These are phyloP conservation scores for Corrigiola litoralis DNA, from an alignment of 179 eudicot species.

Conservation along the genomic window DNA sequence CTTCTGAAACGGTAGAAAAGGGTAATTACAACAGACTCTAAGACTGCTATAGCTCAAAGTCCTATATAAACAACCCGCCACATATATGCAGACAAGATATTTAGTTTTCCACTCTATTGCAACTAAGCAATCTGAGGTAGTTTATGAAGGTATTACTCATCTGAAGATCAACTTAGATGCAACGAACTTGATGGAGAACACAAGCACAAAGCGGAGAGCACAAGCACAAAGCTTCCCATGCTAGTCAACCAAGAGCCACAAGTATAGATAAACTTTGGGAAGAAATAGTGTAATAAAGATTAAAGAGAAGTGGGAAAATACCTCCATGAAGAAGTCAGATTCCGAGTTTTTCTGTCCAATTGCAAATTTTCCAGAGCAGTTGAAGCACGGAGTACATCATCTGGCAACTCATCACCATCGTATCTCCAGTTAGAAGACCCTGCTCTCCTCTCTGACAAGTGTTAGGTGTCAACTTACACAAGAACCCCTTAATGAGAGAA, in stretches of 20 bases:
- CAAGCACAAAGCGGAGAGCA: too few species aligned
- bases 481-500: background rate
- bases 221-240: too few species aligned
- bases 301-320: conserved; percentile 26
- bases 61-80: too few species aligned
- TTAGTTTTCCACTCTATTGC: too few species aligned
- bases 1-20: too few species aligned
- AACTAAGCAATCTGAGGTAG: too few species aligned
- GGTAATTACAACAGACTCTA: too few species aligned
- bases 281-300: background rate
- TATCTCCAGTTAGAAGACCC: conserved; percentile 86
- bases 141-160: too few species aligned
- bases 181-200: too few species aligned
- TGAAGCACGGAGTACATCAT: conserved; percentile 73
- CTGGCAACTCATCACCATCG: conserved; percentile 70
- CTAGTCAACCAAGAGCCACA: background rate
- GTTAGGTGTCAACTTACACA: conserved; percentile 1
- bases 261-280: background rate
- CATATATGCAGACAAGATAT: too few species aligned
- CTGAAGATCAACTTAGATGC: too few species aligned
- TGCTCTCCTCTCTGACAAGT: conserved; percentile 63
- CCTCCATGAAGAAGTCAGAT: conserved; percentile 88
- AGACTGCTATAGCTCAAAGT: too few species aligned
- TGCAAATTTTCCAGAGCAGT: conserved; percentile 87
- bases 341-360: conserved; percentile 89